Evolutionary conservation across 495 filamentous ascomycete genomes (phyloP).

Genomic region (Lasiosphaeriaceae sp.): DNA sequence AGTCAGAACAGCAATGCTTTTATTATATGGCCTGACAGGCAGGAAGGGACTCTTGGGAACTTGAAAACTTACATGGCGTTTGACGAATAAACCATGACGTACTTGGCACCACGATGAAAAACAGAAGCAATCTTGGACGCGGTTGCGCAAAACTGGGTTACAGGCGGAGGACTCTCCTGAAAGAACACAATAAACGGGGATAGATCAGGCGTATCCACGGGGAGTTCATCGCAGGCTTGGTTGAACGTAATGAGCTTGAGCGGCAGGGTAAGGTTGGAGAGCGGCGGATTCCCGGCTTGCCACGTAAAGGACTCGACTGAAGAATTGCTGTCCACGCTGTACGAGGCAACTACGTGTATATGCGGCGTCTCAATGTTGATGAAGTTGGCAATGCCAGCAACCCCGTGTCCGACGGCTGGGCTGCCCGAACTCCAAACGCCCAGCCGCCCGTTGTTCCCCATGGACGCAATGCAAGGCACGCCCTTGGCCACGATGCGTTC

Average conservation of each 20-base stretch:
- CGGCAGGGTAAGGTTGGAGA: slow-evolving; percentile 32
- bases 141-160: too few relatives aligned
- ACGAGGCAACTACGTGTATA: slow-evolving; percentile 28
- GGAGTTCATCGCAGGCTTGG: slow-evolving; percentile 35
- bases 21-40: too few relatives aligned
- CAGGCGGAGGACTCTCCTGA: too few relatives aligned
- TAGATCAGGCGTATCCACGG: slow-evolving; percentile 37
- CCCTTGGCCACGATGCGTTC: slow-evolving; percentile 46
- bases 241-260: slow-evolving; percentile 41
- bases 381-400: slow-evolving; percentile 44
- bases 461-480: slow-evolving; percentile 44
- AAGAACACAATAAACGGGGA: slow-evolving; percentile 10
- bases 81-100: too few relatives aligned
- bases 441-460: slow-evolving; percentile 43
- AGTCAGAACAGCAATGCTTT: too few relatives aligned
- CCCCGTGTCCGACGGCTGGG: slow-evolving; percentile 41
- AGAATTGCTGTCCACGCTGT: not conserved
- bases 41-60: too few relatives aligned
- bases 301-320: too few relatives aligned
- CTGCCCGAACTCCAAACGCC: slow-evolving; percentile 37
- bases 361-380: slow-evolving; percentile 36
- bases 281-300: slow-evolving; percentile 18
- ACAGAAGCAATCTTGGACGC: too few relatives aligned
- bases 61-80: too few relatives aligned
- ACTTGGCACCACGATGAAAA: too few relatives aligned